phyloP scores from a whole-genome alignment of 305 asterid species.

The Fraxinus ornus region DNA sequence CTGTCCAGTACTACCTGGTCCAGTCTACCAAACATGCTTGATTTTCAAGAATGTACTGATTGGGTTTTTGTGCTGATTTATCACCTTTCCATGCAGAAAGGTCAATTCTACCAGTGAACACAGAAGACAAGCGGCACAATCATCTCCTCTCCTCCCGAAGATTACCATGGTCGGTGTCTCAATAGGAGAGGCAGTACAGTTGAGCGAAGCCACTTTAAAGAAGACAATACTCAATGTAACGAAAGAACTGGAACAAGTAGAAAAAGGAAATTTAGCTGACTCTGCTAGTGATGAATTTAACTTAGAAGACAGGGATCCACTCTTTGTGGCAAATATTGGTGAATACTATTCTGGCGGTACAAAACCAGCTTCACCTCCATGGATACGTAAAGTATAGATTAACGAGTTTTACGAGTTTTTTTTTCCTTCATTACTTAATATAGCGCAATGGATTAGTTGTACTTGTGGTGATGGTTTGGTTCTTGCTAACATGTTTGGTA shows the following conservation, averaged over 20 bases:
- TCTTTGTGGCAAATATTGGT: constrained; percentile 75
- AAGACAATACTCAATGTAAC: constrained; percentile 82
- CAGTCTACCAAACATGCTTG: too few relatives aligned
- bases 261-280: constrained; percentile 38
- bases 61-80: too few relatives aligned
- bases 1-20: too few relatives aligned
- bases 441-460: neutral
- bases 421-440: neutral
- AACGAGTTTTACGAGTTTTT: neutral
- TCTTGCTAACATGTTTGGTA: too few relatives aligned
- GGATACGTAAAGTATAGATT: constrained; percentile 48
- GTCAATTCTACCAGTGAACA: constrained; percentile 24
- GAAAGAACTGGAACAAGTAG: constrained; percentile 60
- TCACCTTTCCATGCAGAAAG: constrained; percentile 32
- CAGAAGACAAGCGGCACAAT: constrained; percentile 36
- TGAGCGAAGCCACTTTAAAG: constrained; percentile 63
- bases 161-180: constrained; percentile 90
- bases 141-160: constrained; percentile 71
- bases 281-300: constrained; percentile 12
- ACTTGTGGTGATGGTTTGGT: neutral
- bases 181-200: constrained; percentile 61
- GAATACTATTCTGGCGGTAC: constrained; percentile 45
- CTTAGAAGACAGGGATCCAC: constrained; percentile 45
- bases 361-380: constrained; percentile 42
- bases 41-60: too few relatives aligned